Evolutionary conservation across 306 rosid genomes (phyloP), one percentile per base, ranked within the genome.

Genomic region (Prunus mira): DNA sequence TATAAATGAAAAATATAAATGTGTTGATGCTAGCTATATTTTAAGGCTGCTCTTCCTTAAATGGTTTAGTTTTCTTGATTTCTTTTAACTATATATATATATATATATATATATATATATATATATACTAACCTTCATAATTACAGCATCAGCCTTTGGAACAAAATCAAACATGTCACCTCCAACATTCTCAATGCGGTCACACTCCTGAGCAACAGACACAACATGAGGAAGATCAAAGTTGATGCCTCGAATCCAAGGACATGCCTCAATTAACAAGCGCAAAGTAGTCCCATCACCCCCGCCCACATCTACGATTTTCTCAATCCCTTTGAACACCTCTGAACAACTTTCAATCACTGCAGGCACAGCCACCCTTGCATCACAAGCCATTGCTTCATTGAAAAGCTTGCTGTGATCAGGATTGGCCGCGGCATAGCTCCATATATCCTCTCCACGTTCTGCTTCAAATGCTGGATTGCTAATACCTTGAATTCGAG

Each of bases 211-310:
- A 0, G 84, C 90, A 45, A 8, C 72, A 13, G 79, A 66, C 19
- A 87, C 86, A 20, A 93, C 96, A 32, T 91, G 93, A 1, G 90
- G 88, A 72, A 87, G 89, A 77, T 93, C 97, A 20, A 88, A 91
- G 71, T 93, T 93, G 73, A 90, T 86, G 75, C 84, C 84, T 20
- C 5, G 60, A 18, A 91, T 83, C 84, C 80, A 68, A 19, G 94
- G 90, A 14, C 62, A 85, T 9, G 81, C 89, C 76, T 81, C 52
- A 0, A 62, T 78, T 8, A 90, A 12, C 56, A 81, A 2, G 4
- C 74, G 1, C 81, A 87, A 69, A 58, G 81, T 9, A 1, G 86
- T 86, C 6, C 97, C 98, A 19, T 84, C 84, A 12, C 97, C 98
- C 0, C 96, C 96, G 2, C 97, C 98, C 2, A 32, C 38, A 0